Conservation (phyloP, 2,329 filamentous ascomycete species). For the Sordariomycetes sp. region DNA sequence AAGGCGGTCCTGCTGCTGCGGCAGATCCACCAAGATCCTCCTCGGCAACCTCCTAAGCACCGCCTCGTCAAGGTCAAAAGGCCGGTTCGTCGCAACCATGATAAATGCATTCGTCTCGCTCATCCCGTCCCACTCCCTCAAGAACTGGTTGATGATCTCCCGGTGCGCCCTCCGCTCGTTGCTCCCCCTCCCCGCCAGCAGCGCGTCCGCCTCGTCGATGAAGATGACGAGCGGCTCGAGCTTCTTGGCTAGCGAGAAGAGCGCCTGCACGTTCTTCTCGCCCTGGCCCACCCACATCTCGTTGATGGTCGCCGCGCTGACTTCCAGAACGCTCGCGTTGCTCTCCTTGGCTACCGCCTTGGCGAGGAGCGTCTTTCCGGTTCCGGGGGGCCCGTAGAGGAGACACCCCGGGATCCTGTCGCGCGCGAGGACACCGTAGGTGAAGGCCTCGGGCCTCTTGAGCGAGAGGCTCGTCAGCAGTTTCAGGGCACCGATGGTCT, state of each 20-base stretch:
- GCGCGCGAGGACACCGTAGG: conserved; percentile 81
- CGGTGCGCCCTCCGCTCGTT: conserved; percentile 58
- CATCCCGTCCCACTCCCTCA: conserved; percentile 94
- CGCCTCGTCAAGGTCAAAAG: conserved; percentile 86
- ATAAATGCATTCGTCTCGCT: conserved; percentile 75
- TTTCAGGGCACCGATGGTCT: conserved; percentile 78
- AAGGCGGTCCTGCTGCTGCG: conserved; percentile 49
- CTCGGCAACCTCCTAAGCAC: conserved; percentile 65
- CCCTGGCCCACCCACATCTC: conserved; percentile 94
- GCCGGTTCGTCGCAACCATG: conserved; percentile 94
- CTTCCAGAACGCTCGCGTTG: conserved; percentile 66
- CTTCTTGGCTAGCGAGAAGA: conserved; percentile 86
- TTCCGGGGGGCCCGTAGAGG: conserved; percentile 78
- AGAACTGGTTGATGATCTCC: conserved; percentile 91
- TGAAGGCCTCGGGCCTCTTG: conserved; percentile 83
- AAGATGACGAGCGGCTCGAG: conserved; percentile 88
- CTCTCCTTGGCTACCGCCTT: conserved; percentile 57
- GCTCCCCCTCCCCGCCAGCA: conserved; percentile 66
- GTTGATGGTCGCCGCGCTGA: conserved; percentile 83
- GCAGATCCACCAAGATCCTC: conserved; percentile 61
- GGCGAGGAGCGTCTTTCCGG: conserved; percentile 57
- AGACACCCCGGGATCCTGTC: conserved; percentile 86
- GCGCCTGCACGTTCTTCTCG: conserved; percentile 88
- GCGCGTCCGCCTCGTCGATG: conserved; percentile 90
- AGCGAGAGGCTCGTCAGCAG: conserved; percentile 81